Evolutionary conservation across 2,329 filamentous ascomycete genomes (phyloP), one percentile per base, ranked within the genome.

Genomic region (Aspergillus amoenus): DNA sequence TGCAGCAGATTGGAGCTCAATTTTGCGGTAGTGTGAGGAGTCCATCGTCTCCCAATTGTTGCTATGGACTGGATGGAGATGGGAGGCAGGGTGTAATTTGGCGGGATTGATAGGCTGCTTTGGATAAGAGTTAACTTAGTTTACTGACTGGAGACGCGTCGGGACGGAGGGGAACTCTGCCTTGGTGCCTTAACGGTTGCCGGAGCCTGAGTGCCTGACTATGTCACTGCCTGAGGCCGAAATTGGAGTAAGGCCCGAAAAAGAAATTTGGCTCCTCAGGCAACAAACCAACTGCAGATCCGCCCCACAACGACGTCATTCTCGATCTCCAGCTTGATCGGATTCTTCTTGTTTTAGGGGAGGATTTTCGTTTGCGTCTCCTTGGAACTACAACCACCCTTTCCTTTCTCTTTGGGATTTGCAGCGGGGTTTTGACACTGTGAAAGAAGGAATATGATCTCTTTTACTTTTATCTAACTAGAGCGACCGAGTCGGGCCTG

Each of bases 1-100:
- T 57, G 74, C 72, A 54, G 78, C 70, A 44, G 79, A 77, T 66
- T 81, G 79, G n/a, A 81, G 74, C 58, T 81, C 79, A 66, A 81
- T 75, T 65, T 79, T 80, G 63, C 79, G 77, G 63, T 81, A 73
- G 64, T 79, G 74, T 43, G 71, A 64, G 59, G 68, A 66, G 65
- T 72, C 70, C 54, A 56, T 66, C 24, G 30, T 60, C 43, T 6
- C 11, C 7, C 11, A 27, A 22, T n/a, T 46, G 27, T 47, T 37
- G 47, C 43, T 37, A 17, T 32, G 43, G 43, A 17, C 32, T 37
- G 46, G 5, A 27, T 15, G 22, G 15, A 43, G 53, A 37, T 22
- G 11, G 27, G 15, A 39, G 54, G 24, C 9, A 51, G 22, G 39
- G 56, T 50, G 27, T 30, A 30, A 30, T 11, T 30, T 30, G 27